These are phyloP conservation scores for Diplodia sapinea DNA, from an alignment of 2,329 filamentous ascomycete species.

Conservation along the genomic window DNA sequence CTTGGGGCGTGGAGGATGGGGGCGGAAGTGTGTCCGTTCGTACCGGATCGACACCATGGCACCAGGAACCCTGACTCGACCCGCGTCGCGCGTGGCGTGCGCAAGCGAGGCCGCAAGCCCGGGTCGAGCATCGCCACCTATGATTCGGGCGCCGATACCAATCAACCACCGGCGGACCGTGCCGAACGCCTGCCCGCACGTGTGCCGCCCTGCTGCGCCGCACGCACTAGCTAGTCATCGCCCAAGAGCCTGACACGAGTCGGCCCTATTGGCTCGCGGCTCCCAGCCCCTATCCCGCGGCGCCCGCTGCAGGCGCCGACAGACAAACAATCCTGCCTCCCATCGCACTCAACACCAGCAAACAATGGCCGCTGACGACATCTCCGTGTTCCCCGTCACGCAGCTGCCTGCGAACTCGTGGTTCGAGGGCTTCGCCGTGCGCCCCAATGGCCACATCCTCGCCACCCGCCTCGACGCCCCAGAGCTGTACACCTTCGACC, in stretches of 20 bases:
- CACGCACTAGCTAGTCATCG: not conserved
- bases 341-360: not conserved
- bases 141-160: slow-evolving; percentile 9
- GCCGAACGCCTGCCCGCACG: slow-evolving; percentile 13
- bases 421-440: slow-evolving; percentile 26
- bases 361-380: slow-evolving; percentile 23
- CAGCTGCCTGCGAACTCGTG: slow-evolving; percentile 29
- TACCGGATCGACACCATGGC: not conserved
- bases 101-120: slow-evolving; percentile 10
- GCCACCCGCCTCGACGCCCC: slow-evolving; percentile 28
- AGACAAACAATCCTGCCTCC: slow-evolving; percentile 8
- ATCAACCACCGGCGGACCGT: slow-evolving; percentile 12
- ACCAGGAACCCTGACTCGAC: not conserved
- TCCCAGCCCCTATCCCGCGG: slow-evolving; percentile 16
- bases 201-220: not conserved
- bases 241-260: slow-evolving; percentile 4
- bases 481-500: slow-evolving; percentile 31
- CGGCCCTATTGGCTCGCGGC: slow-evolving; percentile 14
- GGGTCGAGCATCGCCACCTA: not conserved
- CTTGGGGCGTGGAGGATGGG: not conserved
- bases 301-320: not conserved
- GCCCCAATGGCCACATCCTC: slow-evolving; percentile 30
- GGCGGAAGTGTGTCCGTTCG: not conserved
- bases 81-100: not conserved
- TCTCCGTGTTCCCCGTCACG: slow-evolving; percentile 21